Percentiles rank a stretch among this genome's conserved stretches.
Conservation (phyloP, 768 basidiomycete species). For the Hygrocybe punicea region DNA sequence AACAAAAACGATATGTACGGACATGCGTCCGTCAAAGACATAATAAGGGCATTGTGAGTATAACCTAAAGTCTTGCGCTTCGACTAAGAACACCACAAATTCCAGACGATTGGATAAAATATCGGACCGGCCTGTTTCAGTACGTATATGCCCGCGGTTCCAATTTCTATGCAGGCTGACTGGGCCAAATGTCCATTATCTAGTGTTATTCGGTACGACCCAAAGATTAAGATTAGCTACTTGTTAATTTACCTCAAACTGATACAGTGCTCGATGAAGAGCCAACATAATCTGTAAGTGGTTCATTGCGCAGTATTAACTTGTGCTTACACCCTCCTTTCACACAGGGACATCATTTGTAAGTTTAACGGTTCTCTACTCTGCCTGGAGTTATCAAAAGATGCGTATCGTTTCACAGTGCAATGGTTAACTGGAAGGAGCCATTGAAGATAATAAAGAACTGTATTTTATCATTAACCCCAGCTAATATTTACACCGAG, state of each 20-base stretch:
- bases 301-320: background rate
- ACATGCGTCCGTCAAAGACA: conserved; percentile 75
- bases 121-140: conserved; percentile 77
- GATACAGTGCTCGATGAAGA: conserved; percentile 90
- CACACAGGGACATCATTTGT: conserved; percentile 66
- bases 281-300: conserved; percentile 83
- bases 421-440: conserved; percentile 82
- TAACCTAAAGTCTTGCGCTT: background rate
- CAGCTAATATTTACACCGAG: no score
- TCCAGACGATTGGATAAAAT: conserved; percentile 76
- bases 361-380: background rate
- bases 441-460: conserved; percentile 40
- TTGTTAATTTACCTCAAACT: background rate
- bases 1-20: conserved; percentile 89
- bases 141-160: conserved; percentile 39
- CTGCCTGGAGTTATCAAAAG: background rate
- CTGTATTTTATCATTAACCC: background rate
- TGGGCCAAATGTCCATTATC: background rate
- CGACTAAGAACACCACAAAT: background rate
- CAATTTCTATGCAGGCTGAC: background rate
- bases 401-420: conserved; percentile 27
- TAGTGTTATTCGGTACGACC: conserved; percentile 76
- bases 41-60: conserved; percentile 72
- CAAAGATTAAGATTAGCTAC: background rate
- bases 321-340: conserved; percentile 5